Evolutionary conservation across 352 stramenopile species (phyloP), one percentile per base, ranked within the genome.

Genomic region (Phytophthora brassicae): DNA sequence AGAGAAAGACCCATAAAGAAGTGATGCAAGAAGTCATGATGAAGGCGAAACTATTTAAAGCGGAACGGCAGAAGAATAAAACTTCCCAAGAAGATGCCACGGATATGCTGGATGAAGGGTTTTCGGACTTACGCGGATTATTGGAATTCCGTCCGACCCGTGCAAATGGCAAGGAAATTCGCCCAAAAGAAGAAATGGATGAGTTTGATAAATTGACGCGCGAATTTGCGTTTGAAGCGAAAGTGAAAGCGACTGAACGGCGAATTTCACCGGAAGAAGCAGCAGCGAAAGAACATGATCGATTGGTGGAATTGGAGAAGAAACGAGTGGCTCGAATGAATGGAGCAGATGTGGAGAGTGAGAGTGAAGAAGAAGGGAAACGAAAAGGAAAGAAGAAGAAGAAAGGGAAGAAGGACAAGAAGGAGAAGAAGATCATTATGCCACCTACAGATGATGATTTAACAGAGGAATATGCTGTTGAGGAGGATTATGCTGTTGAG

Each of bases 311-410:
- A 61, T 64, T 98, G 16, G 96, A 99, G 74, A 92, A 90, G 43
- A 89, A 95, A 64, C 87, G 96, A n/a, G 60, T 98, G 19, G 91
- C 90, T 4, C 81, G 95, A 44, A 99, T 99, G 96, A 91, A 96
- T 56, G 94, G 94, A n/a, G 91, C 97, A 45, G 80, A 89, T 4
- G 70, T 72, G 8, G 74, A 84, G 14, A 81, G 88, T 35, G 90
- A 96, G 28, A 75, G 84, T 6, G 75, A 80, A 0, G 74, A 78
- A 9, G 57, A 54, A 2, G 66, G 53, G 22, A 72, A 69, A 23
- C 74, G 82, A n/a, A n/a, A n/a, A n/a, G n/a, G n/a, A 17, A 90
- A 85, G 67, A 70, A 64, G 7, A 75, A 71, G 43, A 72, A 77
- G 29, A 72, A 65, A 44, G 86, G 84, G 69, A 76, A 77, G 49